Evolutionary conservation across 768 basidiomycete genomes (phyloP), one percentile per base, ranked within the genome.

Genomic region (Ramaria sp.): DNA sequence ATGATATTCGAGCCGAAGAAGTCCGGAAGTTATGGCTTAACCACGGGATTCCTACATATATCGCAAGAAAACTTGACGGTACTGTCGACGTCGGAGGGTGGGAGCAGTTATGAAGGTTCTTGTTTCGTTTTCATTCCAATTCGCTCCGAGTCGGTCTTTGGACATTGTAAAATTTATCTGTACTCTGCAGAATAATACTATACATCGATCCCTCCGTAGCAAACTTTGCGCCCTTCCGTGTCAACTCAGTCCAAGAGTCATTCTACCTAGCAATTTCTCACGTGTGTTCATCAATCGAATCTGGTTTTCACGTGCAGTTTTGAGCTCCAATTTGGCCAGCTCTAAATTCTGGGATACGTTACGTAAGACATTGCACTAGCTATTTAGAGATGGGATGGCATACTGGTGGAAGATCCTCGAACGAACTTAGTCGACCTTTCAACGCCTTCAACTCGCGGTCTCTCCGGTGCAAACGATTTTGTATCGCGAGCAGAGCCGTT

Each of bases 81-180:
- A 82, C 82, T 13, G 77, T 91, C 15, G 94, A 96, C 66, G 84
- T 79, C 31, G 91, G 94, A n/a, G 93, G 93, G 20, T 97, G 93
- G 94, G 88, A 90, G 65, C 87, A 85, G 58, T 69, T 95, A 50
- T 94, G 68, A 68, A 15, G 15, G 22, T 27, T 13, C 13, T 10
- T 37, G 34, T 37, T 37, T 13, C 27, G 27, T 27, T 37, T 37
- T 37, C 41, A 11, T 15, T 53, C 38, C 12, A 9, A 51, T 13
- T 46, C 10, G 10, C 5, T 46, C 45, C n/a, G 24, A 10, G 45
- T 12, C n/a, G 11, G 19, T 27, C 45, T 27, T 20, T 41, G 37
- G n/a, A 53, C 52, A 53, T 19, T 5, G 27, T 1, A 20, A 48
- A 50, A n/a, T 39, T 7, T 20, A 52, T 37, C 17, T 7, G 12